Conservation (phyloP, 1,284 basidiomycete genomes). For the Trametes hirsuta region DNA sequence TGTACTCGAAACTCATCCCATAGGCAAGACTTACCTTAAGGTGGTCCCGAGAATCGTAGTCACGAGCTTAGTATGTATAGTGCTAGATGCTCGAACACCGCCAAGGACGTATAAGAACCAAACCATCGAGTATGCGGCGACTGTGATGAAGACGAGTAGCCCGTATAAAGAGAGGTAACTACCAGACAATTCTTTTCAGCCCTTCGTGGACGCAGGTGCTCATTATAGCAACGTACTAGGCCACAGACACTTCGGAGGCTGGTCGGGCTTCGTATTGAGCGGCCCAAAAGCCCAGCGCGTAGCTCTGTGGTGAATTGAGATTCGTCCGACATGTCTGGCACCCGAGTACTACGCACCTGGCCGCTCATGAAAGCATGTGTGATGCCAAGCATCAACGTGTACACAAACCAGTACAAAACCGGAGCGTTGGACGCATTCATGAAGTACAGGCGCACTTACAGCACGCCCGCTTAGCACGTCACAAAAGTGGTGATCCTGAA, state of each 20-base stretch:
- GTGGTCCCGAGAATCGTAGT: constrained; percentile 61
- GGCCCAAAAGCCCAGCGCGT: constrained; percentile 31
- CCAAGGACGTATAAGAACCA: constrained; percentile 43
- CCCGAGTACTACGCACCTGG: neutral
- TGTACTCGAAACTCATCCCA: too few species aligned
- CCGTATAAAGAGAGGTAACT: constrained; percentile 49
- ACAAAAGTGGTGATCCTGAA: too few species aligned
- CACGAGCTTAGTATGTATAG: constrained; percentile 59
- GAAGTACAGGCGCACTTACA: constrained; percentile 35
- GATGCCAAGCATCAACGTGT: constrained; percentile 27
- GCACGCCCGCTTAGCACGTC: too few species aligned
- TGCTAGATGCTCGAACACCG: constrained; percentile 52
- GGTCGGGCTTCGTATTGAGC: constrained; percentile 33
- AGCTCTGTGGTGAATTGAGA: constrained; percentile 15
- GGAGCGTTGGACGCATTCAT: constrained; percentile 29
- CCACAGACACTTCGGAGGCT: constrained; percentile 32
- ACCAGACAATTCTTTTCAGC: neutral
- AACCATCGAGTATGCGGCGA: constrained; percentile 31
- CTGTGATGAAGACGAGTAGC: constrained; percentile 35
- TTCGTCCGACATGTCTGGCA: neutral
- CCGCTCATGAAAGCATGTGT: constrained; percentile 12
- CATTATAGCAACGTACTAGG: constrained; percentile 29
- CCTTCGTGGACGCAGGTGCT: too few species aligned
- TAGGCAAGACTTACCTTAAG: constrained; percentile 40
- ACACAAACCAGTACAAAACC: constrained; percentile 38